These are phyloP conservation scores for Tulasnella calospora DNA, from an alignment of 768 basidiomycete genomes.

Conservation along the genomic window DNA sequence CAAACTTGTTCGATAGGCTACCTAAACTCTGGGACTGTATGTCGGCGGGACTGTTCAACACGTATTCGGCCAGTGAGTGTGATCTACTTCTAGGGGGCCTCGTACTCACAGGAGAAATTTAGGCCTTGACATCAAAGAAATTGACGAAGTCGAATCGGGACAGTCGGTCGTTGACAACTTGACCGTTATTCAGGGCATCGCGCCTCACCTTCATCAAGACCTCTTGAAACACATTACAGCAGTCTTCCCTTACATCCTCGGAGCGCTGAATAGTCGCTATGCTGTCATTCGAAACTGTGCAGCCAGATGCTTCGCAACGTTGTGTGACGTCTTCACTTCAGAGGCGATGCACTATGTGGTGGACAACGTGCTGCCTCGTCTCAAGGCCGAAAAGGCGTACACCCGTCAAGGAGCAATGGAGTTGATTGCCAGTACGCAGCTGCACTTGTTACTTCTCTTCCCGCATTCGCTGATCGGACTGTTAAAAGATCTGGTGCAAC, in stretches of 20 bases:
- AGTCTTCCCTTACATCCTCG: constrained; percentile 69
- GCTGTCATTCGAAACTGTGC: constrained; percentile 87
- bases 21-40: constrained; percentile 95
- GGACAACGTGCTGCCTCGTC: constrained; percentile 70
- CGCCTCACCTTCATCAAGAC: constrained; percentile 64
- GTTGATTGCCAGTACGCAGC: constrained; percentile 76
- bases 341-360: constrained; percentile 89
- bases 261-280: constrained; percentile 78
- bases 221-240: constrained; percentile 65
- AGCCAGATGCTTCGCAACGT: constrained; percentile 77
- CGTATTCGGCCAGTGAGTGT: constrained; percentile 59
- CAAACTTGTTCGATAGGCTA: constrained; percentile 65
- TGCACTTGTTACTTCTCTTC: background rate
- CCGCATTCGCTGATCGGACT: background rate
- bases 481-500: constrained; percentile 75
- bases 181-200: constrained; percentile 79
- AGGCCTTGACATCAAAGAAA: constrained; percentile 1
- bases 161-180: constrained; percentile 91
- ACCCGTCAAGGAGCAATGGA: constrained; percentile 90
- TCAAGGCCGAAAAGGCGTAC: constrained; percentile 70
- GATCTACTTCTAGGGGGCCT: background rate
- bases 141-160: constrained; percentile 55
- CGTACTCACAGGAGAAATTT: background rate
- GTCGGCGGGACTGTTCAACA: constrained; percentile 66
- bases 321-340: constrained; percentile 79